A percentile compares a stretch with the other conserved stretches of the same genome.
Conservation (phyloP, 2,329 filamentous ascomycete species). For the Trichoderma atroviride region DNA sequence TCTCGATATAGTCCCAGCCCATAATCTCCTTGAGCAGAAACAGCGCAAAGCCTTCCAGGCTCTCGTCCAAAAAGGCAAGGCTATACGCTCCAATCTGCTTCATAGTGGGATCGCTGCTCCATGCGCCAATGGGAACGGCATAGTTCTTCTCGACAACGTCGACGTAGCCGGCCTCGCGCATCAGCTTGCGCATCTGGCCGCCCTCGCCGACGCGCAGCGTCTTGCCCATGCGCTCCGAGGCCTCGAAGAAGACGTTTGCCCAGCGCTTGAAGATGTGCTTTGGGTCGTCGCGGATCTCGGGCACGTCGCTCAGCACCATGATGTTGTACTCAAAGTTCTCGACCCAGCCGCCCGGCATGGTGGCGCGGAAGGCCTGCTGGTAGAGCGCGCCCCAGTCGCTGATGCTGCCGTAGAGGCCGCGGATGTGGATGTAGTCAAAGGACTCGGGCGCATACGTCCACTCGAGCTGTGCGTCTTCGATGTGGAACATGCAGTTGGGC, state of each 20-base stretch:
- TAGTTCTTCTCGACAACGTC: conserved; percentile 27
- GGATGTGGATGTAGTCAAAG: conserved; percentile 30
- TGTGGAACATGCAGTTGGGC: conserved; percentile 59
- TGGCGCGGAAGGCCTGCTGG: conserved; percentile 7
- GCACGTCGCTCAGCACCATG: conserved; percentile 30
- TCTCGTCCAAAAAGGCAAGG: conserved; percentile 34
- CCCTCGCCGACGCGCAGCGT: conserved; percentile 32
- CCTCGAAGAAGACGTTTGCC: conserved; percentile 33
- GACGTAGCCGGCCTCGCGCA: conserved; percentile 34
- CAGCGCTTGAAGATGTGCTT: conserved; percentile 36
- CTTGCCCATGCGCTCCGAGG: conserved; percentile 32
- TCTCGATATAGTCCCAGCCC: conserved; percentile 33
- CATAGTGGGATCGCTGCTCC: conserved; percentile 28
- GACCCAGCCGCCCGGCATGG: conserved; percentile 21
- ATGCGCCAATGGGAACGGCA: conserved; percentile 28
- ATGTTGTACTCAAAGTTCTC: conserved; percentile 32
- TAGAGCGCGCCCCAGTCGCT: conserved; percentile 19
- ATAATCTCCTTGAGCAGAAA: conserved; percentile 37
- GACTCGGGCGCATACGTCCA: conserved; percentile 46
- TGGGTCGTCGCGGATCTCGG: conserved; percentile 31
- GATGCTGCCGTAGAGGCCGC: conserved; percentile 21
- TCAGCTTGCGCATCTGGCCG: conserved; percentile 31
- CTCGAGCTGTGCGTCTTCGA: conserved; percentile 61
- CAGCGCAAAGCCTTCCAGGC: conserved; percentile 36
- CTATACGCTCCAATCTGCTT: conserved; percentile 31